These are phyloP conservation scores for Exidia glandulosa DNA, from an alignment of 768 basidiomycete species.

Conservation along the genomic window DNA sequence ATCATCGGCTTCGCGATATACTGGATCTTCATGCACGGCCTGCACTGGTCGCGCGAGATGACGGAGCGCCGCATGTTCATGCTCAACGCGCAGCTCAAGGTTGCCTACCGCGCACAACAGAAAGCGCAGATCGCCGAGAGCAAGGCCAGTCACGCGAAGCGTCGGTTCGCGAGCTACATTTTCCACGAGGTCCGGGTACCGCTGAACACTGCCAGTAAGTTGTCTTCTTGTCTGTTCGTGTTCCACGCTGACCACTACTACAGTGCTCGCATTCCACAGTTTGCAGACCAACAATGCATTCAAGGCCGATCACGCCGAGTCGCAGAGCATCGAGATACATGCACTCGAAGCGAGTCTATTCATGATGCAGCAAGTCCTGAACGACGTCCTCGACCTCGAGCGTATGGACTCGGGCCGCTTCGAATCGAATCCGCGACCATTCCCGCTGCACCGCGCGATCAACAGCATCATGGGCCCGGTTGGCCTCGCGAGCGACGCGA, in stretches of 20 bases:
- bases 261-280: conserved; percentile 34
- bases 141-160: conserved; percentile 31
- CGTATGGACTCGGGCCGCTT: conserved; percentile 1
- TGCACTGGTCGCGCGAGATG: conserved; percentile 5
- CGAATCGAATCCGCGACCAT: not conserved
- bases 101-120: conserved; percentile 46
- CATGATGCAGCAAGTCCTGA: conserved; percentile 21
- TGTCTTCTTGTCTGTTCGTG: not conserved
- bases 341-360: conserved; percentile 27
- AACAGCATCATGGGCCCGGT: conserved; percentile 17
- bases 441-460: conserved; percentile 19
- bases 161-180: conserved; percentile 37
- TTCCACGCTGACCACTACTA: not conserved
- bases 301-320: conserved; percentile 18
- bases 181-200: conserved; percentile 43
- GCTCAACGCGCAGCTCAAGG: conserved; percentile 64
- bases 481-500: conserved; percentile 13
- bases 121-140: conserved; percentile 68
- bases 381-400: conserved; percentile 9
- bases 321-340: conserved; percentile 32
- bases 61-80: conserved; percentile 57
- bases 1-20: conserved; percentile 7
- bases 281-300: conserved; percentile 24
- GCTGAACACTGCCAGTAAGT: conserved; percentile 33
- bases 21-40: not conserved